Percentiles rank a stretch among this genome's conserved stretches.
phyloP scores from a whole-genome alignment of 2,329 filamentous ascomycete genomes.

The Nakataea oryzae region DNA sequence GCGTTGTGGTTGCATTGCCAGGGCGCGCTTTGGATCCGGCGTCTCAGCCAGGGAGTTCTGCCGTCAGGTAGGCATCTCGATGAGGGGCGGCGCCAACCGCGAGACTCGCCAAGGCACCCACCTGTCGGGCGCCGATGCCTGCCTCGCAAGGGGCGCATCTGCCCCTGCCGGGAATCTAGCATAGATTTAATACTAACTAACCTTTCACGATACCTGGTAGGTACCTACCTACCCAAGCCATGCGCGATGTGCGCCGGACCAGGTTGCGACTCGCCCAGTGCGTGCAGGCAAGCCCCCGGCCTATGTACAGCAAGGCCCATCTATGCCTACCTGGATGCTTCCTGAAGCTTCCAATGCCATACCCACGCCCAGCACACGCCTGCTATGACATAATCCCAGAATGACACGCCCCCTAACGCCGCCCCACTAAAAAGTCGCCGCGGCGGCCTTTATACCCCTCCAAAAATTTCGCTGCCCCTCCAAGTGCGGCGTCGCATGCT shows the following conservation, averaged over 20 bases:
- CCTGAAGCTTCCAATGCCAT: not conserved
- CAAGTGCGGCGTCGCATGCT: not conserved
- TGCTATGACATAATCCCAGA: not conserved
- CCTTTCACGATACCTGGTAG: not conserved
- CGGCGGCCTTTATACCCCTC: conserved; percentile 4
- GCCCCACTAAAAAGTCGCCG: not conserved
- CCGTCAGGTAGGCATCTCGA: not conserved
- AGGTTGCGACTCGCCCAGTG: not conserved
- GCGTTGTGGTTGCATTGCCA: too few species aligned
- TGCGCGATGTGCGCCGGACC: not conserved
- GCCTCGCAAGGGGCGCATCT: not conserved
- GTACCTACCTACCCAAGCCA: not conserved
- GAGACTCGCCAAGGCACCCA: not conserved
- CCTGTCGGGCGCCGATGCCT: not conserved
- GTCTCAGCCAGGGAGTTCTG: not conserved
- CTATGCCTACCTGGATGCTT: not conserved
- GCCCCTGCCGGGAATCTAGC: not conserved
- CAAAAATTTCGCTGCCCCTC: conserved; percentile 5
- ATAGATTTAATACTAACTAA: not conserved
- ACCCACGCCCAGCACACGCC: not conserved
- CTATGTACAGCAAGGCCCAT: not conserved
- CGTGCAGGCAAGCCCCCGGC: not conserved
- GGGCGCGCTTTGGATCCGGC: not conserved
- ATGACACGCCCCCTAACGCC: not conserved
- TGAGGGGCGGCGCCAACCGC: not conserved